Evolutionary conservation across 2,329 filamentous ascomycete species (phyloP), one percentile per base, ranked within the genome.

Genomic region (Beauveria brongniartii): DNA sequence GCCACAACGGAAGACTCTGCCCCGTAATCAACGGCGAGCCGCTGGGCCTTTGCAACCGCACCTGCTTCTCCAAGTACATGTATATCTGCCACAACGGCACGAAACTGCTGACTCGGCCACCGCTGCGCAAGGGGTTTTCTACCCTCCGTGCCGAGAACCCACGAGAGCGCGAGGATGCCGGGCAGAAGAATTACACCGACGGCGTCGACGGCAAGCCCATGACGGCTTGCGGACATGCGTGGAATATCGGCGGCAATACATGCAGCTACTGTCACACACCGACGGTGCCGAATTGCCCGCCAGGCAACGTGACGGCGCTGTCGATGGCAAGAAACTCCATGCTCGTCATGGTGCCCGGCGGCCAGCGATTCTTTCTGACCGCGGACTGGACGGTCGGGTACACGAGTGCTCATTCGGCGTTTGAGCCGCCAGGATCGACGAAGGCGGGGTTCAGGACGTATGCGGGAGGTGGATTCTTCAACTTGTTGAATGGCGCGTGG

Each of bases 41-140:
- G 9, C 69, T 73, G 12, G 68, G 68, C 16, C 67, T 67, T 65
- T 74, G 72, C 67, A 66, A 64, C 55, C 69, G 70, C 48, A 70
- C 71, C 51, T 74, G 72, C 69, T 74, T 71, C 69, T 69, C 66
- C 68, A 68, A 64, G 56, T 73, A 69, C 67, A 69, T 71, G 20
- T 61, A 65, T 46, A 61, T 51, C 26, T 65, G 64, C 54, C 50
- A 22, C 20, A 9, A 43, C 30, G 62, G 60, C 47, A 51, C 34
- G 3, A 46, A 44, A 7, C 53, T 57, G 10, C 56, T 53, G 37
- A 53, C 57, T 16, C 62, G 52, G 3, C 57, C 56, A n/a, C 6
- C 40, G 12, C 6, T 53, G 40, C 24, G 9, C 24, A 40, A 8
- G 18, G 57, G 40, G 7, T n/a, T 24, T 40, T 37, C 53, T 7